Evolutionary conservation across 148 eudicot genomes (phyloP).

Genomic region (Cornus suecica): DNA sequence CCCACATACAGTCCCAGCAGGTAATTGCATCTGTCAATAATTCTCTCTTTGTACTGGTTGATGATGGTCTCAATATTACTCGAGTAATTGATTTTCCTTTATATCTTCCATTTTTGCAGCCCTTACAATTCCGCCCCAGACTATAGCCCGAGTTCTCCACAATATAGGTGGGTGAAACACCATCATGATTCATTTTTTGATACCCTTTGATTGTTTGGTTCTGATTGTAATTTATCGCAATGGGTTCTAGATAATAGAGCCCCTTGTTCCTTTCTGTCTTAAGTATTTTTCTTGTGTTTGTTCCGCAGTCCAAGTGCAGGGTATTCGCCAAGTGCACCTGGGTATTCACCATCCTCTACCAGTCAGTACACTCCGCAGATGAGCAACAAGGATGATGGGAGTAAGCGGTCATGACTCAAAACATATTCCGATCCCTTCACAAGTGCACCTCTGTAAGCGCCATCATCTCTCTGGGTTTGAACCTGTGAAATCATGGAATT

Average conservation of each 20-base stretch:
- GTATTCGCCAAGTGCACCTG: constrained; percentile 61
- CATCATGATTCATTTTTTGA: neutral
- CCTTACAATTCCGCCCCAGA: constrained; percentile 51
- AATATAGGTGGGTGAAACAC: constrained; percentile 35
- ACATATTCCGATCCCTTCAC: neutral
- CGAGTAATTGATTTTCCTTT: too few relatives aligned
- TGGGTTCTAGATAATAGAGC: neutral
- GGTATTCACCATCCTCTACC: constrained; percentile 59
- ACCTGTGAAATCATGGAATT: neutral
- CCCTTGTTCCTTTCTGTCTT: neutral
- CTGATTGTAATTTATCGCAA: neutral
- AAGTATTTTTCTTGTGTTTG: neutral
- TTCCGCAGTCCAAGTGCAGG: constrained; percentile 50
- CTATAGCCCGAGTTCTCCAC: constrained; percentile 60
- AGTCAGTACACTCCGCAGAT: constrained; percentile 46
- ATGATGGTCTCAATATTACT: too few relatives aligned
- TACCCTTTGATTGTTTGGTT: neutral
- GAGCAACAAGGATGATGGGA: constrained; percentile 38
- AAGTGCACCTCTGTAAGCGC: too few relatives aligned
- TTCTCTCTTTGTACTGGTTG: too few relatives aligned
- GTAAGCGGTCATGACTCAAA: constrained; percentile 6
- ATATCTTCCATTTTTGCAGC: constrained; percentile 22
- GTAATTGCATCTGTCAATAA: constrained; percentile 20
- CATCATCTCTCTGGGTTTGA: too few relatives aligned
- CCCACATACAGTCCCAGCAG: constrained; percentile 67